A percentile compares a stretch with the other conserved stretches of the same genome.
These are phyloP conservation scores for Zygotorulaspora sp. DNA, from an alignment of 805 yeast species.

Conservation along the genomic window DNA sequence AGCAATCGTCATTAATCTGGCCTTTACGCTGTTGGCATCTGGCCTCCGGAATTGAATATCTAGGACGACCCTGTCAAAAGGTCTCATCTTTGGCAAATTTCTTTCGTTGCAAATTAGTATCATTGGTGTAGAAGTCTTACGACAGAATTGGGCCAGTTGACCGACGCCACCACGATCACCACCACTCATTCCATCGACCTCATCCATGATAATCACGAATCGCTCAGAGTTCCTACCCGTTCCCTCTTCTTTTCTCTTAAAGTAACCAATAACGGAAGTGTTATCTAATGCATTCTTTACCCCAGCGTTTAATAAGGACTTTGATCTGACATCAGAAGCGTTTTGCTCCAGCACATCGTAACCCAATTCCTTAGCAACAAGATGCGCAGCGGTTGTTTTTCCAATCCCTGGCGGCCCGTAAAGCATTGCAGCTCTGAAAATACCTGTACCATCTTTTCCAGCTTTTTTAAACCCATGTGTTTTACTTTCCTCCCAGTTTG, in stretches of 20 bases:
- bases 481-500: slow-evolving; percentile 62
- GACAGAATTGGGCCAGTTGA: slow-evolving; percentile 80
- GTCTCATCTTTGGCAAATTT: slow-evolving; percentile 90
- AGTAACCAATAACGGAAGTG: slow-evolving; percentile 77
- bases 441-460: slow-evolving; percentile 61
- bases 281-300: slow-evolving; percentile 71
- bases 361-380: slow-evolving; percentile 64
- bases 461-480: slow-evolving; percentile 52
- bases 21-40: slow-evolving; percentile 69
- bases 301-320: slow-evolving; percentile 62
- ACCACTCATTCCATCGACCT: slow-evolving; percentile 98
- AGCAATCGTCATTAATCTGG: slow-evolving; percentile 87
- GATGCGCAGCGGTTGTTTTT: slow-evolving; percentile 76
- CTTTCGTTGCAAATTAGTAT: slow-evolving; percentile 92
- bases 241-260: slow-evolving; percentile 38
- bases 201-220: slow-evolving; percentile 92
- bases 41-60: slow-evolving; percentile 90
- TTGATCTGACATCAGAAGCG: slow-evolving; percentile 88
- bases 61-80: slow-evolving; percentile 77
- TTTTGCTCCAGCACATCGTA: slow-evolving; percentile 73
- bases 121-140: slow-evolving; percentile 81
- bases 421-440: slow-evolving; percentile 76
- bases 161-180: slow-evolving; percentile 99
- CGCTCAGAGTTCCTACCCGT: slow-evolving; percentile 43
- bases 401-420: slow-evolving; percentile 89